Conservation (phyloP, 1,284 basidiomycete genomes). For the Flammula alnicola region DNA sequence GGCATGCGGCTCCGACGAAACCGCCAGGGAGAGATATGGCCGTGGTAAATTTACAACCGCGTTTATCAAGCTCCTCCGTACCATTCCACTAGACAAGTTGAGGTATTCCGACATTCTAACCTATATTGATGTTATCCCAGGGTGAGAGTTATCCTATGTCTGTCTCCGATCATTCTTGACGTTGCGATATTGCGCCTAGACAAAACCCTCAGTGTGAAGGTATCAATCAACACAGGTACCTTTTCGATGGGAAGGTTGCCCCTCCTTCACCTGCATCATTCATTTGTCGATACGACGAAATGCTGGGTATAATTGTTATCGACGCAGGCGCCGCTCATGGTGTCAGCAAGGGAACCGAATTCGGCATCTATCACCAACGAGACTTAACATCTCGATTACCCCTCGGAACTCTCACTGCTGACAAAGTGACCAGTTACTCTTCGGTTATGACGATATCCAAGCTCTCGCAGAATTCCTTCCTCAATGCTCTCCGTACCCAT, state of each 20-base stretch:
- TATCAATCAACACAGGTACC: background rate
- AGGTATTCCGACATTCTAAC: constrained; percentile 6
- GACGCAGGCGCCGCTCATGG: too few species aligned
- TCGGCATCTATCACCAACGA: too few species aligned
- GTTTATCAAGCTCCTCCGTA: constrained; percentile 36
- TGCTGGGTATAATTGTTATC: too few species aligned
- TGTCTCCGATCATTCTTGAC: background rate
- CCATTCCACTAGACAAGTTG: background rate
- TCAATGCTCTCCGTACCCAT: too few species aligned
- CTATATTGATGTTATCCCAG: background rate
- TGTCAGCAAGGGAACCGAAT: too few species aligned
- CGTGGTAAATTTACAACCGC: constrained; percentile 61
- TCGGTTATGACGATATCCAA: too few species aligned
- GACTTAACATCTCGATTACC: too few species aligned
- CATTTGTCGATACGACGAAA: too few species aligned
- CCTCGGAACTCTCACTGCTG: too few species aligned
- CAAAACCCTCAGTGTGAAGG: constrained; percentile 12
- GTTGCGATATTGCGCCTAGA: too few species aligned
- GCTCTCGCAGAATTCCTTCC: too few species aligned
- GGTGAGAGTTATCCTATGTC: background rate
- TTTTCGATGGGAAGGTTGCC: background rate
- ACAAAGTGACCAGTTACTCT: too few species aligned
- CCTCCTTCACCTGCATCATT: background rate
- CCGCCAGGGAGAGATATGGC: constrained; percentile 58
- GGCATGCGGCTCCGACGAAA: constrained; percentile 54